A percentile compares a stretch with the other conserved stretches of the same genome.
Evolutionary conservation across 768 basidiomycete genomes (phyloP).

Genomic region (Lactarius deliciosus): DNA sequence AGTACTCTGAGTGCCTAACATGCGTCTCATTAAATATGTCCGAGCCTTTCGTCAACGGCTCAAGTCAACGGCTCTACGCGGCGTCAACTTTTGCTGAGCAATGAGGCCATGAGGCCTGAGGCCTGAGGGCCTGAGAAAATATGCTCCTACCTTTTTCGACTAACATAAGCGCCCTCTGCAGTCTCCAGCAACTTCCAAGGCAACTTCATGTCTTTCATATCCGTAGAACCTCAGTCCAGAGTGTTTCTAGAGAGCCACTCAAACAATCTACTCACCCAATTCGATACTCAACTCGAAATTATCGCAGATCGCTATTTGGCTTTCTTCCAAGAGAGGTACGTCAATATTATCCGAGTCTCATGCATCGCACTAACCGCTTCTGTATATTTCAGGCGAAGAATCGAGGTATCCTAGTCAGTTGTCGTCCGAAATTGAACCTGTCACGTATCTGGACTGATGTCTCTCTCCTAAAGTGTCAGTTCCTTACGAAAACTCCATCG

Average conservation of each 20-base stretch:
- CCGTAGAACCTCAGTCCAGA: background rate
- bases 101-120: too few relatives aligned
- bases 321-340: constrained; percentile 2
- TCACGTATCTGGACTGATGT: background rate
- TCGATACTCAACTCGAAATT: background rate
- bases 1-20: too few relatives aligned
- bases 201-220: background rate
- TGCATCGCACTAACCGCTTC: background rate
- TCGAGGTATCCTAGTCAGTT: background rate
- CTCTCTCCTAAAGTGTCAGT: background rate
- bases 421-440: background rate
- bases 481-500: background rate
- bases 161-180: background rate
- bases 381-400: background rate
- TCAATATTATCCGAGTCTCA: background rate
- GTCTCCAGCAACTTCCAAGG: background rate
- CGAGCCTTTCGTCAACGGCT: too few relatives aligned
- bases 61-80: background rate
- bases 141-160: background rate
- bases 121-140: background rate
- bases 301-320: background rate
- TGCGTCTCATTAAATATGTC: too few relatives aligned
- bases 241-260: background rate
- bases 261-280: background rate
- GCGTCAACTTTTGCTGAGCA: background rate